Evolutionary conservation across 495 filamentous ascomycete genomes (phyloP), one percentile per base, ranked within the genome.

Genomic region (Choiromyces venosus): DNA sequence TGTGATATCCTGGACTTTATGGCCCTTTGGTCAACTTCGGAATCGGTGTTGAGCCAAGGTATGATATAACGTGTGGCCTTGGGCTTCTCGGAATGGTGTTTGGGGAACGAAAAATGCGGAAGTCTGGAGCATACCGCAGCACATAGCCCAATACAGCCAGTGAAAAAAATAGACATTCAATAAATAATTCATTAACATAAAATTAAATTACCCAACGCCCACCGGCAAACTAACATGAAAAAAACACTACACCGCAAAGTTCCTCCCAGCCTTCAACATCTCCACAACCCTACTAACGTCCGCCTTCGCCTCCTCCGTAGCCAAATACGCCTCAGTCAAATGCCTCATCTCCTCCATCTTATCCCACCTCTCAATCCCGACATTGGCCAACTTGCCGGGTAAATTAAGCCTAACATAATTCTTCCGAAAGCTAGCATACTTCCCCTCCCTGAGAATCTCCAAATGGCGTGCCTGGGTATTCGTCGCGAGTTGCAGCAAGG

Each of bases 381-480:
- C 68, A 71, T 74, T 77, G 0, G 71, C 76, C 65, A 74, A 73
- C 18, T 44, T 71, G 1, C 67, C 75, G 35, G 69, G 70, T 29
- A 78, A 70, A 68, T 78, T 77, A 14, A 78, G 77, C n/a, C 76
- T 69, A 16, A 73, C 77, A 42, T 78, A 78, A 18, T 78, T 78
- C 69, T 72, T 37, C 46, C 74, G 68, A 29, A 77, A 77, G 12
- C 67, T 64, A 4, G 38, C 71, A 56, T 77, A 69, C 2, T 77
- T 70, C 18, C 72, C 74, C 36, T 77, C 74, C 16, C 66, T 66
- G 66, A 91, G 83, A 91, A 99, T 95, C 71, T 87, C 84, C 78
- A 91, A 87, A 82, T 98, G 95, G 65, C 70, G 76, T 37, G 75
- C 69, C 44, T 78, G 70, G 18, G 76, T 77, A 21, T 78, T 64